Base-by-base conservation (phyloP, 2,329 filamentous ascomycete genomes). In the Neurospora sp. region DNA sequence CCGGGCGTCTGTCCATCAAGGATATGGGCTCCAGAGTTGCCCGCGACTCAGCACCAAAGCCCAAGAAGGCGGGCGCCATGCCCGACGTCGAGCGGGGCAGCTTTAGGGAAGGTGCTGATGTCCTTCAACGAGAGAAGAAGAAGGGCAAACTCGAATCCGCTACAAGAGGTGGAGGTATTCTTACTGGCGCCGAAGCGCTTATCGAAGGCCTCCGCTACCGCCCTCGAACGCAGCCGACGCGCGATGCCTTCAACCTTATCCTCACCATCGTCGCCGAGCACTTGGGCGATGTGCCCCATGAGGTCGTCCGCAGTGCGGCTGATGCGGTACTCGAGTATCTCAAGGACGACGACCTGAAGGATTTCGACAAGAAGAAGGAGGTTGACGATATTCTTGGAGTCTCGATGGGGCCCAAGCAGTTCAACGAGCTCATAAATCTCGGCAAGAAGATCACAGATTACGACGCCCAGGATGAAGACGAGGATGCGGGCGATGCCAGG, bases 391-490 rank as follows among this genome's bases (percentile, higher is more conserved):
- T 98, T 71, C 81, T 99, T 58, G 96, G 95, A n/a, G 87, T 87
- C 42, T 89, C 89, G 0, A 87, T 97, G 83, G 90, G 86, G 67
- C 88, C 93, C 1, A 97, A 97, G 78, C 91, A 97, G 79, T 99
- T 98, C 83, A 98, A 98, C 78, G 95, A 98, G 82, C 83, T 99
- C 74, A 90, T 98, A 69, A 99, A 97, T 78, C 83, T 99, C 62
- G 93, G 94, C 73, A 99, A 99, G 84, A 99, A 99, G 82, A 97
- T 99, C 73, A 99, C 96, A 67, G 96, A 99, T 79, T 99, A 98
- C 80, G 92, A 98, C 80, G 92, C 92, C 46, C 93, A 98, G 78
- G 95, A 98, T 74, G 96, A 97, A 39, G 94, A 98, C 73, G 95
- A 97, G 74, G 90, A 93, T 70, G 92, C 93, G 84, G 91, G 88